These are phyloP conservation scores for Diaporthe amygdali DNA, from an alignment of 2,329 filamentous ascomycete species.

Conservation along the genomic window DNA sequence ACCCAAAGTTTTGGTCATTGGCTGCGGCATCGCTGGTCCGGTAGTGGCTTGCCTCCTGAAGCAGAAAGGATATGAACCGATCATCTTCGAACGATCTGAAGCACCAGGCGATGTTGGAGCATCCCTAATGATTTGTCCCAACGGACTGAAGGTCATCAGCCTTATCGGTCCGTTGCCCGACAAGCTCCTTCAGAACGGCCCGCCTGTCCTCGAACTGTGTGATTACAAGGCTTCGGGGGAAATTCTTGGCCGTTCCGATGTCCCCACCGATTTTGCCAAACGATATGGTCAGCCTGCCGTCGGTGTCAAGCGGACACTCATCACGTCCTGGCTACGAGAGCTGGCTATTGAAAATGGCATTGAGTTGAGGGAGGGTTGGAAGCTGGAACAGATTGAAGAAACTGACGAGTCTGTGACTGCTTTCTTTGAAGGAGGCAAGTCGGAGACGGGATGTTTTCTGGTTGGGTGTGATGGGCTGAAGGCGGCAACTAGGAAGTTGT, in stretches of 20 bases:
- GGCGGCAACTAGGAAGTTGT: neutral
- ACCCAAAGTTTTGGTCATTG: neutral
- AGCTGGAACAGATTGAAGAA: slow-evolving; percentile 2
- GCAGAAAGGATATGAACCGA: neutral
- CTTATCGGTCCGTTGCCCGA: neutral
- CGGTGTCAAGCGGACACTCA: neutral
- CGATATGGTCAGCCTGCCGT: slow-evolving; percentile 7
- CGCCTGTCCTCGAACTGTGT: neutral
- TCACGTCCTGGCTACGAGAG: neutral
- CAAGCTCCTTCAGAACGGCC: neutral
- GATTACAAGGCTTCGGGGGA: neutral
- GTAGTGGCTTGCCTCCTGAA: neutral
- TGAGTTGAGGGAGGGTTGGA: slow-evolving; percentile 9
- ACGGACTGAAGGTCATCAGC: slow-evolving; percentile 1
- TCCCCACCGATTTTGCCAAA: neutral
- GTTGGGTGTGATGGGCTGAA: slow-evolving; percentile 16
- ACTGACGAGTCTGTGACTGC: slow-evolving; percentile 1
- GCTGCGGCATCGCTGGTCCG: neutral
- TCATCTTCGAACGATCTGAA: neutral
- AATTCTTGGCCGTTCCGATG: neutral
- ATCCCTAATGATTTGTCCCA: slow-evolving; percentile 4
- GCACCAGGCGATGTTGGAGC: neutral
- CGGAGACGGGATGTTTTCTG: slow-evolving; percentile 11
- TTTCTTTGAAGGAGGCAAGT: neutral
- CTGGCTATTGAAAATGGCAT: neutral